A percentile compares a stretch with the other conserved stretches of the same genome.
Evolutionary conservation across 257 asterid genomes (phyloP).

Genomic region (Solanum sitiens): DNA sequence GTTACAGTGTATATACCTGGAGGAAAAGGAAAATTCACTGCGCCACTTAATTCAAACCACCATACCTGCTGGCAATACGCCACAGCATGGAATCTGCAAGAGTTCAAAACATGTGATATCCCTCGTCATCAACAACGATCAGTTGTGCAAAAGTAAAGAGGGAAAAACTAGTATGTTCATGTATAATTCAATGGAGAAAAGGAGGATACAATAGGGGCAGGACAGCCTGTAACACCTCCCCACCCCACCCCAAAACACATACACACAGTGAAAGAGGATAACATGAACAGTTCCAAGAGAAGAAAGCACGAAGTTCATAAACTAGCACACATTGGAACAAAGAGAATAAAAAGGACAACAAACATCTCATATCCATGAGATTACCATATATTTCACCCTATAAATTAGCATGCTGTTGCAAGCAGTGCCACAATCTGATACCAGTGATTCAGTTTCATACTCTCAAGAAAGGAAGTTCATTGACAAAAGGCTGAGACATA

Average conservation of each 20-base stretch:
- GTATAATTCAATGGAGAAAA: neutral
- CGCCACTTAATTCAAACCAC: slow-evolving; percentile 95
- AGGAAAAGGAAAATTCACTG: slow-evolving; percentile 74
- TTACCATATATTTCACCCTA: neutral
- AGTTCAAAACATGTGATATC: neutral
- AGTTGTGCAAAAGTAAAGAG: neutral
- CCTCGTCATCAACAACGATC: neutral
- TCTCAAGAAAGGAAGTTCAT: neutral
- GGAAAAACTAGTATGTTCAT: neutral
- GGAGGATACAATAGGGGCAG: neutral
- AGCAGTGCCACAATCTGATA: neutral
- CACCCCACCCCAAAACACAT: neutral
- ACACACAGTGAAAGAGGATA: neutral
- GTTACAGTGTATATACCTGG: slow-evolving; percentile 73
- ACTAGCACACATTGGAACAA: neutral
- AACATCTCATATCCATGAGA: neutral
- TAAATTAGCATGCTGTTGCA: neutral
- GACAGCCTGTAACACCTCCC: neutral
- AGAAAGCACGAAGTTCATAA: neutral
- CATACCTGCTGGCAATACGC: slow-evolving; percentile 95
- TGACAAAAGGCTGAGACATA: neutral
- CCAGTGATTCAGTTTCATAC: neutral
- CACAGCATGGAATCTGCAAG: slow-evolving; percentile 65
- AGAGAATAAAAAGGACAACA: neutral
- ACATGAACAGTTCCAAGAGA: neutral